Conservation (phyloP, 2,329 filamentous ascomycete species). For the Tolypocladium sp. region DNA sequence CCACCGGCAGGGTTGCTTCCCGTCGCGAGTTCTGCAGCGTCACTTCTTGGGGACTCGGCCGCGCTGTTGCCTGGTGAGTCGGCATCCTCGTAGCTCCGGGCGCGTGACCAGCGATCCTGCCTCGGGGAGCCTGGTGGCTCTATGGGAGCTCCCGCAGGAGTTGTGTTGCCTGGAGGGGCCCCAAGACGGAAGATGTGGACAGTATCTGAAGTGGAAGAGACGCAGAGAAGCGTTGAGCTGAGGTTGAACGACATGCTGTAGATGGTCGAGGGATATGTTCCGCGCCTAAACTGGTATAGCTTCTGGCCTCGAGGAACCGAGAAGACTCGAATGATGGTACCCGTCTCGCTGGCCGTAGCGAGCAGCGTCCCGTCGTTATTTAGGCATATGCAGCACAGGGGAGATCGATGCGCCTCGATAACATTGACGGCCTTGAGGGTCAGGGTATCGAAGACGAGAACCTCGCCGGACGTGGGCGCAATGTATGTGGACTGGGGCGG, state of each 20-base stretch:
- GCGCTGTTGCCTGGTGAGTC: constrained; percentile 32
- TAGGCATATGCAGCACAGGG: constrained; percentile 79
- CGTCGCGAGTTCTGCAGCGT: constrained; percentile 28
- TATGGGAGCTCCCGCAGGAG: constrained; percentile 24
- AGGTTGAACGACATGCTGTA: constrained; percentile 99
- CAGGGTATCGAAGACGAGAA: constrained; percentile 84
- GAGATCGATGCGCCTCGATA: constrained; percentile 87
- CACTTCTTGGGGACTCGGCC: constrained; percentile 44
- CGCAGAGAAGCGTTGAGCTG: constrained; percentile 83
- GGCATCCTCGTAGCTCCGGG: constrained; percentile 39
- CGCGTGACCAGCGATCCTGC: constrained; percentile 43
- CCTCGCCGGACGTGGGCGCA: constrained; percentile 79
- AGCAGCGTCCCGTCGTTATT: constrained; percentile 88
- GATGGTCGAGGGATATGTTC: constrained; percentile 90
- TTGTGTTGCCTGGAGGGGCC: constrained; percentile 31
- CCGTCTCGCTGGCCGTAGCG: constrained; percentile 93
- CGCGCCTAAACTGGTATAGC: constrained; percentile 89
- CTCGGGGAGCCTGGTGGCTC: constrained; percentile 31
- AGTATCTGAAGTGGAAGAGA: constrained; percentile 93
- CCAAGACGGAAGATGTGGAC: constrained; percentile 89
- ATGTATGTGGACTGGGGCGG: constrained; percentile 73
- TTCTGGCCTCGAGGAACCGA: constrained; percentile 85
- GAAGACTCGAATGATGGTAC: constrained; percentile 95
- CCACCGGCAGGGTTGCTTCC: constrained; percentile 15
- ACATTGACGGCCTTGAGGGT: constrained; percentile 91